Percentiles rank a stretch among this genome's conserved stretches.
Evolutionary conservation across 2,329 filamentous ascomycete genomes (phyloP).

Genomic region (Fusarium denticulatum): DNA sequence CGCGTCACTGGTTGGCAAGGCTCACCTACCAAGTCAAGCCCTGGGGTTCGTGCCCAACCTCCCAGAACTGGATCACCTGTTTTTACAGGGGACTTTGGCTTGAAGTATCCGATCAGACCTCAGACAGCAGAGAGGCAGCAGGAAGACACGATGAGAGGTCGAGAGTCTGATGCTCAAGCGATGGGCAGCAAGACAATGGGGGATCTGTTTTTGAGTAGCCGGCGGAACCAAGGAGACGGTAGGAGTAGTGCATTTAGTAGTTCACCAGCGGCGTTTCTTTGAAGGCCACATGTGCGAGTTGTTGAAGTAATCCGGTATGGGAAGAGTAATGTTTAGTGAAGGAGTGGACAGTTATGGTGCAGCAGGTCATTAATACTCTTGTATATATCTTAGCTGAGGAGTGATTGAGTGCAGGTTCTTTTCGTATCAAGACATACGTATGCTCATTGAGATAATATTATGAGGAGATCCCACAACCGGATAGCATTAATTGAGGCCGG

Average conservation of each 20-base stretch:
- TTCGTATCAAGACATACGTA: background rate
- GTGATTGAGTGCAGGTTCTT: background rate
- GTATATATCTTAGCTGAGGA: constrained; percentile 18
- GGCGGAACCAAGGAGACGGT: constrained; percentile 54
- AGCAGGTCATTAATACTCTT: constrained; percentile 1
- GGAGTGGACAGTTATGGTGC: background rate
- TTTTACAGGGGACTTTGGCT: background rate
- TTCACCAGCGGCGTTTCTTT: constrained; percentile 48
- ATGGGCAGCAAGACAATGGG: constrained; percentile 63
- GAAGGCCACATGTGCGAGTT: background rate
- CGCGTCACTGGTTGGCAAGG: constrained; percentile 27
- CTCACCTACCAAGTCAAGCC: constrained; percentile 46
- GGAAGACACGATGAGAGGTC: background rate
- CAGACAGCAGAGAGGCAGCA: constrained; percentile 5
- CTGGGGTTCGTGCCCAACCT: constrained; percentile 32
- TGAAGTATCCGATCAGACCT: constrained; percentile 3
- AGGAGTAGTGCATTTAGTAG: constrained; percentile 43
- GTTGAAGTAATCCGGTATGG: background rate
- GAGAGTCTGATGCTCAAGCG: constrained; percentile 46
- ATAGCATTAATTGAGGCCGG: background rate
- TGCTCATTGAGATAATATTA: background rate
- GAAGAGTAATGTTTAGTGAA: background rate
- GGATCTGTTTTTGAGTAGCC: constrained; percentile 62
- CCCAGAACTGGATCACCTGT: constrained; percentile 13
- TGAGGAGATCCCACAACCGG: no score